phyloP scores from a whole-genome alignment of 495 filamentous ascomycete species.

The Hypomontagnella monticulosa region DNA sequence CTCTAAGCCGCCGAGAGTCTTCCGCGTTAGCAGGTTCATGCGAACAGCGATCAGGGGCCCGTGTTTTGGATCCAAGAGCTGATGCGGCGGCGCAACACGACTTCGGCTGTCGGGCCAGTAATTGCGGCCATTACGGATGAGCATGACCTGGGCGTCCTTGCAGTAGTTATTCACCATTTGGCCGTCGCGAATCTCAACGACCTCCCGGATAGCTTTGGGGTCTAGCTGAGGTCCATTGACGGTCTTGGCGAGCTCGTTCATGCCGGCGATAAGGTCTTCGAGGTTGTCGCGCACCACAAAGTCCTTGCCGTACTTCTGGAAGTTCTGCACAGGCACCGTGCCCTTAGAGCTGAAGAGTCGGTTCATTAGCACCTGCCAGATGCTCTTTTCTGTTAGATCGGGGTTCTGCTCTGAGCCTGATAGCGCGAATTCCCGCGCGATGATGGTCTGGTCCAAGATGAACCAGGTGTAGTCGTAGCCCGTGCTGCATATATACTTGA shows the following conservation, averaged over 20 bases:
- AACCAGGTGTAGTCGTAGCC: conserved; percentile 67
- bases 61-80: conserved; percentile 56
- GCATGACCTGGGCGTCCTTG: conserved; percentile 64
- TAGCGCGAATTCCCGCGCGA: conserved; percentile 62
- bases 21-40: conserved; percentile 62
- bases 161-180: conserved; percentile 60
- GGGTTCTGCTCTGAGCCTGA: conserved; percentile 65
- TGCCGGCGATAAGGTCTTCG: conserved; percentile 55
- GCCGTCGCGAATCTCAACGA: conserved; percentile 56
- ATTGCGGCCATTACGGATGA: conserved; percentile 58
- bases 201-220: conserved; percentile 47
- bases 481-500: conserved; percentile 62
- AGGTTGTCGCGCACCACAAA: conserved; percentile 60
- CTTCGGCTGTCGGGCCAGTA: conserved; percentile 58
- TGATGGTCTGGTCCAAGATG: conserved; percentile 60
- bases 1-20: conserved; percentile 64
- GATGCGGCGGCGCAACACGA: conserved; percentile 57
- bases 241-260: conserved; percentile 57
- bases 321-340: conserved; percentile 58
- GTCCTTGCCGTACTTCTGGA: conserved; percentile 60
- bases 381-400: conserved; percentile 61
- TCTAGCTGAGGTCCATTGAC: conserved; percentile 51
- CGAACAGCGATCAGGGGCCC: conserved; percentile 61
- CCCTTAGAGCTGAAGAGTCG: conserved; percentile 59
- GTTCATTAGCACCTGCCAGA: conserved; percentile 55